A percentile compares a stretch with the other conserved stretches of the same genome.
These are phyloP conservation scores for Tubosaeta brunneosetosa DNA, from an alignment of 768 basidiomycete genomes.

Conservation along the genomic window DNA sequence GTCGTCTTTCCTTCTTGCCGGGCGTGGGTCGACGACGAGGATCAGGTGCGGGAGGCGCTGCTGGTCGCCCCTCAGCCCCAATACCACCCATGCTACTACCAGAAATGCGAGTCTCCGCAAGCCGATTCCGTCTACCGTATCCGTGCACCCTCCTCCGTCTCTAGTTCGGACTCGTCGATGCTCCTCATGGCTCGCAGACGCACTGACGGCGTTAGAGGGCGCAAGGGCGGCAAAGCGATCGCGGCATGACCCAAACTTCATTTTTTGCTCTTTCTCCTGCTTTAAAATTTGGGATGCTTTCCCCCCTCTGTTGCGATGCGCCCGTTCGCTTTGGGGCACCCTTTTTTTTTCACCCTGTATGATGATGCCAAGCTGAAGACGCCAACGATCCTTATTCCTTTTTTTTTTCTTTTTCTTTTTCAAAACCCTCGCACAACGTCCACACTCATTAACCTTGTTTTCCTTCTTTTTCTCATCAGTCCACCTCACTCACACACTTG, in stretches of 20 bases:
- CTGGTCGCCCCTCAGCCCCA: constrained; percentile 18
- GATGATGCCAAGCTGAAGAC: constrained; percentile 12
- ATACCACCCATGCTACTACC: constrained; percentile 10
- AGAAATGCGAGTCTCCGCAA: constrained; percentile 12
- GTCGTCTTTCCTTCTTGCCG: constrained; percentile 33
- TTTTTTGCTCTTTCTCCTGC: not conserved
- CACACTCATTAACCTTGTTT: constrained; percentile 23
- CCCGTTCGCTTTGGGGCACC: not conserved
- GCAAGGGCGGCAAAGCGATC: constrained; percentile 9
- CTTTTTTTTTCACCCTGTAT: constrained; percentile 1
- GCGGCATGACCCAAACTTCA: constrained; percentile 12
- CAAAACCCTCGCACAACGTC: constrained; percentile 11
- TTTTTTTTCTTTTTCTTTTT: constrained; percentile 3
- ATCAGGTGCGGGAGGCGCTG: constrained; percentile 19
- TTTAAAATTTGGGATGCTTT: constrained; percentile 18
- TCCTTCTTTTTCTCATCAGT: constrained; percentile 5
- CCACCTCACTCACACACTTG: constrained; percentile 28
- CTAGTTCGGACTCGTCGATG: constrained; percentile 25
- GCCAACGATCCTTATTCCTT: constrained; percentile 15
- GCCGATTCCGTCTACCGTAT: constrained; percentile 11
- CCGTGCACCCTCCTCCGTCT: constrained; percentile 23
- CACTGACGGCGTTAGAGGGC: constrained; percentile 12
- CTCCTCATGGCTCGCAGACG: constrained; percentile 30
- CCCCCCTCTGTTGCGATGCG: constrained; percentile 11
- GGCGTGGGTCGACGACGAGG: constrained; percentile 26